phyloP scores from a whole-genome alignment of 257 asterid genomes.

The Scutellaria minor region DNA sequence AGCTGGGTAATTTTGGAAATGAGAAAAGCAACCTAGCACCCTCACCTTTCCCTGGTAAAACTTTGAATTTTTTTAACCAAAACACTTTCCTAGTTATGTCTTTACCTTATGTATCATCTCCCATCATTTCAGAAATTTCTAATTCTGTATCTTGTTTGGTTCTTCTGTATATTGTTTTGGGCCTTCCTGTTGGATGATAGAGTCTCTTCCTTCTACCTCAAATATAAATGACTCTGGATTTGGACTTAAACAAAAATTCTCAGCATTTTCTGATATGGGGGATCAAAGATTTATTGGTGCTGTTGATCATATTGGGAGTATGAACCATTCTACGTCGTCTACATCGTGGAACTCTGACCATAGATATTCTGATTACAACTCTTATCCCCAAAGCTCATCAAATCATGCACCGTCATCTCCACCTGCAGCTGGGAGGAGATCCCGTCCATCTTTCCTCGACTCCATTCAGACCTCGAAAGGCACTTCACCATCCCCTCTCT shows the following conservation, averaged over 20 bases:
- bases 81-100: conserved; percentile 7
- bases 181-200: conserved; percentile 46
- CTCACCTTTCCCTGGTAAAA: conserved; percentile 63
- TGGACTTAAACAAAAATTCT: conserved; percentile 47
- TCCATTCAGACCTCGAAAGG: conserved; percentile 72
- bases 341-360: conserved; percentile 55
- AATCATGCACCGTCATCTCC: conserved; percentile 54
- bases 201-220: conserved; percentile 46
- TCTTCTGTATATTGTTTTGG: conserved; percentile 24
- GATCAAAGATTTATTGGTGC: conserved; percentile 49
- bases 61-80: conserved; percentile 26
- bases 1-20: conserved; percentile 43
- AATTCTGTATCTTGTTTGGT: conserved; percentile 32
- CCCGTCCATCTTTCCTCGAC: conserved; percentile 94
- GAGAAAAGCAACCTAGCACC: conserved; percentile 42
- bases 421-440: conserved; percentile 64
- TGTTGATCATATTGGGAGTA: conserved; percentile 39
- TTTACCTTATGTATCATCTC: conserved; percentile 18
- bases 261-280: conserved; percentile 50
- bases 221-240: conserved; percentile 38
- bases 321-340: conserved; percentile 49
- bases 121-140: conserved; percentile 33
- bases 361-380: conserved; percentile 47
- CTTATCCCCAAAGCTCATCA: conserved; percentile 51
- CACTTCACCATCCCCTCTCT: conserved; percentile 51